Percentiles rank a stretch among this genome's conserved stretches.
Conservation (phyloP, 495 filamentous ascomycete genomes). For the Amphirosellinia nigrospora region DNA sequence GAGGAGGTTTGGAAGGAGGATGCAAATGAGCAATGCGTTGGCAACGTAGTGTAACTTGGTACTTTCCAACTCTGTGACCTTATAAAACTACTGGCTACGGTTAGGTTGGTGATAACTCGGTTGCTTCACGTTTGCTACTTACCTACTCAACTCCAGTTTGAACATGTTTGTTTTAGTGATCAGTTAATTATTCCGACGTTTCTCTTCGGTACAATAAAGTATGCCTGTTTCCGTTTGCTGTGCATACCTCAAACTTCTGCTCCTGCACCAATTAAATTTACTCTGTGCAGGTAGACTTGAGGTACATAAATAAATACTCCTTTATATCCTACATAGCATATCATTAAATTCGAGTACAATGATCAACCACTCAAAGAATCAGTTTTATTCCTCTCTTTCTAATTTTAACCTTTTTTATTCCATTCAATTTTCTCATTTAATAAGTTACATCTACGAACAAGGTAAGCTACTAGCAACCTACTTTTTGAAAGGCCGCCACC, state of each 20-base stretch:
- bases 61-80: neutral
- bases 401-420: neutral
- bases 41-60: neutral
- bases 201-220: neutral
- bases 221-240: neutral
- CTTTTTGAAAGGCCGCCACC: slow-evolving; percentile 2
- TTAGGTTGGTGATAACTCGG: neutral
- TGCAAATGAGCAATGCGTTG: neutral
- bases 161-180: neutral
- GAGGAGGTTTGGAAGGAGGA: neutral
- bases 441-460: too few species aligned
- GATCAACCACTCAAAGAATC: too few species aligned
- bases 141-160: neutral
- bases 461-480: neutral
- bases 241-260: neutral
- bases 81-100: too few species aligned
- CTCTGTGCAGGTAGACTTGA: neutral
- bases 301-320: neutral
- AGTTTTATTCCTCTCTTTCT: neutral
- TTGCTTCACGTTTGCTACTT: neutral
- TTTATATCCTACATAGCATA: too few species aligned
- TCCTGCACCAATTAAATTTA: neutral
- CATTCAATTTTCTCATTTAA: too few species aligned
- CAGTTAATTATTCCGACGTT: neutral
- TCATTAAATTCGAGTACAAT: too few species aligned